Percentiles rank a stretch among this genome's conserved stretches.
These are phyloP conservation scores for Euphorbia peplus DNA, from an alignment of 345 rosid genomes.

Conservation along the genomic window DNA sequence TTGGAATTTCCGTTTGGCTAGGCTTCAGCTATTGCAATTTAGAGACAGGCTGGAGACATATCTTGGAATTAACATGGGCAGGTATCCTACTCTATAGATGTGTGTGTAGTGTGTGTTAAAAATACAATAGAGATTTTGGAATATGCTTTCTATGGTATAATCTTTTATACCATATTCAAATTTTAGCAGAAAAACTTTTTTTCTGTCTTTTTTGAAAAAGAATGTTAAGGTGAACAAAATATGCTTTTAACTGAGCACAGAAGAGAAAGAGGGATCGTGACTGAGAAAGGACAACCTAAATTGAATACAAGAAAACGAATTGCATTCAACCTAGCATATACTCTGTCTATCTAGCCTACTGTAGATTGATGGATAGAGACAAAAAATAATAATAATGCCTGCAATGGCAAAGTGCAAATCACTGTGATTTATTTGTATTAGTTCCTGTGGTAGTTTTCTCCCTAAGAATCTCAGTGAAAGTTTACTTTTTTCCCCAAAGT, in stretches of 20 bases:
- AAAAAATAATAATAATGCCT: not conserved
- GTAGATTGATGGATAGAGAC: not conserved
- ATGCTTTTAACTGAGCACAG: not conserved
- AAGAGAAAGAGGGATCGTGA: not conserved
- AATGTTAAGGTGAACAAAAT: not conserved
- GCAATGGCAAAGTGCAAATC: no score
- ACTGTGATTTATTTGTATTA: not conserved
- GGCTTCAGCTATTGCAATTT: slow-evolving; percentile 82
- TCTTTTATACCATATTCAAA: not conserved
- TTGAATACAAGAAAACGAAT: not conserved
- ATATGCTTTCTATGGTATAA: not conserved
- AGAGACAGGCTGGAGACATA: slow-evolving; percentile 85
- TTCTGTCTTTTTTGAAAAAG: not conserved
- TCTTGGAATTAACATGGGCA: slow-evolving; percentile 98
- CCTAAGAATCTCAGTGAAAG: not conserved
- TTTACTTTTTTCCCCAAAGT: not conserved
- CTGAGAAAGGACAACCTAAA: not conserved
- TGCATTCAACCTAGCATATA: not conserved
- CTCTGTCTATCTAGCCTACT: not conserved
- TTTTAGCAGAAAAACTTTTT: not conserved
- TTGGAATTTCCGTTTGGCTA: slow-evolving; percentile 71
- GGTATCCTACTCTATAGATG: slow-evolving; percentile 43
- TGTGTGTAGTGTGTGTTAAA: no score
- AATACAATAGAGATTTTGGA: not conserved
- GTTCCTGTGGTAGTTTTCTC: not conserved